Evolutionary conservation across 441 rosid genomes (phyloP), one percentile per base, ranked within the genome.

Genomic region (Bruguiera hainesii): DNA sequence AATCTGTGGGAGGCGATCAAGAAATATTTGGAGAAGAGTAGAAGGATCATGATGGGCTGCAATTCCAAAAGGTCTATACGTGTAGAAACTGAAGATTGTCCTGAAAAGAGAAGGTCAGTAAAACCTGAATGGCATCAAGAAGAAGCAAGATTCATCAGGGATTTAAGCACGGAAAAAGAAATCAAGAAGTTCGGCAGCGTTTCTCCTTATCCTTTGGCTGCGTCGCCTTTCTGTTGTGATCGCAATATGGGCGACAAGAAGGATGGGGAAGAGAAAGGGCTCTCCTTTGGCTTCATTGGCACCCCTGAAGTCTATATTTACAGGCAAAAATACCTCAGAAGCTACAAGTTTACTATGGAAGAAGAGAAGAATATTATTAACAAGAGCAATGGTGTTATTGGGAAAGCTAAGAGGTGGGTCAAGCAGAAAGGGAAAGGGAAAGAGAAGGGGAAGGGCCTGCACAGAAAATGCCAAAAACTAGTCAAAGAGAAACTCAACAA

Each of bases 121-220:
- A 73, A 73, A 60, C 77, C 77, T 0, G 73, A 68, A 25, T 69
- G 77, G 77, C 50, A 69, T 2, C 48, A 74, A 37, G 35, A 33
- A 60, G 61, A 64, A 58, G 70, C 73, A 42, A 69, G 35, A 42
- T 69, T 64, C 53, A 5, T 68, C 13, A 50, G 50, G 26, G 62
- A 15, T n/a, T 33, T 68, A 4, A 23, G 35, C 33, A 3, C 16
- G n/a, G 65, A 55, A 6, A 48, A 67, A 42, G 46, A 25, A 37
- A 33, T 16, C 26, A 13, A 49, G 13, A 23, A 11, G 46, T 23
- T 3, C 29, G 23, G 15, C 28, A 23, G 18, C 28, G 28, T 53
- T 53, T 13, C 25, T 8, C 37, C 46, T 29, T 11, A n/a, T 20
- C 25, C 57, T 64, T 13, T 3, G 26, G 23, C 53, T 25, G 9